Percentiles rank a stretch among this genome's conserved stretches.
These are phyloP conservation scores for Myxozyma vanderwaltii DNA, from an alignment of 805 yeast genomes.

Conservation along the genomic window DNA sequence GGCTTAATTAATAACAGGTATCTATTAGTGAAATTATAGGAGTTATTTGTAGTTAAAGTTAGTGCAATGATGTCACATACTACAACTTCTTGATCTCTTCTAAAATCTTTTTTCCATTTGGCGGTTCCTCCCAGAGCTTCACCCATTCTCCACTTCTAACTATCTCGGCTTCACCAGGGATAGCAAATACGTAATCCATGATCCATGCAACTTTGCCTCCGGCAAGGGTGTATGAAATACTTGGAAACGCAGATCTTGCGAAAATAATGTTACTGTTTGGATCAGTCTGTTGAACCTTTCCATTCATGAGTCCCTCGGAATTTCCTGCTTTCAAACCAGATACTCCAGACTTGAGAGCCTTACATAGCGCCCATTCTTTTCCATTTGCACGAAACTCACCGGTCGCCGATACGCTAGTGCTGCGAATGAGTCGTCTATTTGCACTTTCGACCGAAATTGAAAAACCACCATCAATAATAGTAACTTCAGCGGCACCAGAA, in stretches of 20 bases:
- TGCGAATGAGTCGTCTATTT: not conserved
- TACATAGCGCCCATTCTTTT: slow-evolving; percentile 5
- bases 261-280: slow-evolving; percentile 21
- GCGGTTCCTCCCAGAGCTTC: slow-evolving; percentile 1
- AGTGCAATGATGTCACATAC: not conserved
- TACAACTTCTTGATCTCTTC: not conserved
- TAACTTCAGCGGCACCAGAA: slow-evolving; percentile 5
- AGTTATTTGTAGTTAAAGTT: too few relatives aligned
- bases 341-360: slow-evolving; percentile 10
- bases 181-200: slow-evolving; percentile 11
- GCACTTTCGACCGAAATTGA: slow-evolving; percentile 6
- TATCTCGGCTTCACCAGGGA: slow-evolving; percentile 7
- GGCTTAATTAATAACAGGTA: too few relatives aligned
- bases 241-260: slow-evolving; percentile 10
- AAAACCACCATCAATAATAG: slow-evolving; percentile 32
- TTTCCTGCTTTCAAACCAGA: slow-evolving; percentile 1
- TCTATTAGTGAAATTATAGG: too few relatives aligned
- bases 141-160: slow-evolving; percentile 9
- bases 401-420: not conserved
- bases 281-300: slow-evolving; percentile 1
- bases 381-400: slow-evolving; percentile 8
- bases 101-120: not conserved
- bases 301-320: not conserved
- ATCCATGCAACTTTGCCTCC: not conserved
- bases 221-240: not conserved